phyloP scores from a whole-genome alignment of 2,329 filamentous ascomycete species.

The Pyricularia pennisetigena region DNA sequence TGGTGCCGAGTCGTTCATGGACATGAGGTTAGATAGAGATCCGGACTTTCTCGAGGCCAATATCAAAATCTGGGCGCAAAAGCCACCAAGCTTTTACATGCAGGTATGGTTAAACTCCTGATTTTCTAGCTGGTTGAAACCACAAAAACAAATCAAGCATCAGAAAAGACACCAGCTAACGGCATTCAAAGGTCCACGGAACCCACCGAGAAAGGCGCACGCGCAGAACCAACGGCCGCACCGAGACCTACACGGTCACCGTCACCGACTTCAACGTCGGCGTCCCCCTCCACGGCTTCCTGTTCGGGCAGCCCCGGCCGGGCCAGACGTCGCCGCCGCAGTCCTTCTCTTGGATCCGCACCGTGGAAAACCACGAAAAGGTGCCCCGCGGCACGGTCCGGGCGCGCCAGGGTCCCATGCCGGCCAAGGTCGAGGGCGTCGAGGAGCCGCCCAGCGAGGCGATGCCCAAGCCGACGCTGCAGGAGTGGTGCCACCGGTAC shows the following conservation, averaged over 20 bases:
- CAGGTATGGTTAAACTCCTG: slow-evolving; percentile 13
- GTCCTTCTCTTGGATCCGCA: slow-evolving; percentile 33
- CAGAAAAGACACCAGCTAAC: not conserved
- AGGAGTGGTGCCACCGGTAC: slow-evolving; percentile 61
- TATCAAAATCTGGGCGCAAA: slow-evolving; percentile 22
- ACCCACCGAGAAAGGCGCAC: slow-evolving; percentile 37
- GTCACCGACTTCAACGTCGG: slow-evolving; percentile 50
- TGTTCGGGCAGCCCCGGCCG: slow-evolving; percentile 26
- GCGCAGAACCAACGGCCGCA: slow-evolving; percentile 34
- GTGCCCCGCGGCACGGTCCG: slow-evolving; percentile 54
- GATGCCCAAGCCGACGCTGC: slow-evolving; percentile 26
- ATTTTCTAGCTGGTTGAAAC: not conserved
- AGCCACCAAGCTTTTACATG: slow-evolving; percentile 44
- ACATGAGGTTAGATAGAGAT: slow-evolving; percentile 16
- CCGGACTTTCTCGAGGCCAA: slow-evolving; percentile 5
- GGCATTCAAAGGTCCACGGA: slow-evolving; percentile 30
- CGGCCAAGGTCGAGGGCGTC: slow-evolving; percentile 16
- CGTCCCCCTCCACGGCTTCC: slow-evolving; percentile 48
- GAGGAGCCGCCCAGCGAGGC: slow-evolving; percentile 30
- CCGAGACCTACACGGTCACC: not conserved
- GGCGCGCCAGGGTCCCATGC: slow-evolving; percentile 33
- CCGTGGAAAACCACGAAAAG: slow-evolving; percentile 48
- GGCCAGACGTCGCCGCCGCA: slow-evolving; percentile 26
- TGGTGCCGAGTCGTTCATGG: slow-evolving; percentile 31
- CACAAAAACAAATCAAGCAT: not conserved